These are phyloP conservation scores for Penicillium sp. DNA, from an alignment of 2,329 filamentous ascomycete genomes.

Conservation along the genomic window DNA sequence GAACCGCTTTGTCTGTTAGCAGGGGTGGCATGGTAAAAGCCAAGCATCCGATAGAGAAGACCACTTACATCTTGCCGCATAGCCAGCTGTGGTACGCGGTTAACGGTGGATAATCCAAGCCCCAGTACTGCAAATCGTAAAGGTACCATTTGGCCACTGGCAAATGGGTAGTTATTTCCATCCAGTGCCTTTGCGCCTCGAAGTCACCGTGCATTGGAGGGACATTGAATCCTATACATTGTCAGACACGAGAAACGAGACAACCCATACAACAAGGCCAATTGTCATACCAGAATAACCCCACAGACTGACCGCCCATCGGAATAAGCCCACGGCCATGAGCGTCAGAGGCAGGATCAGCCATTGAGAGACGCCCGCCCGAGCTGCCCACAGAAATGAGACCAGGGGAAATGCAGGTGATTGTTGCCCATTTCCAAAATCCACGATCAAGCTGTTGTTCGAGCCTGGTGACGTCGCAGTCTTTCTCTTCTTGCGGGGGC, in stretches of 20 bases:
- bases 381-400: slow-evolving; percentile 91
- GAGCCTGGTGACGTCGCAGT: slow-evolving; percentile 39
- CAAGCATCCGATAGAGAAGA: slow-evolving; percentile 8
- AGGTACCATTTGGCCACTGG: slow-evolving; percentile 97
- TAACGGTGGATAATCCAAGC: slow-evolving; percentile 93
- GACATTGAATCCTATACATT: slow-evolving; percentile 66
- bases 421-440: slow-evolving; percentile 50
- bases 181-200: slow-evolving; percentile 97
- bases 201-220: slow-evolving; percentile 97
- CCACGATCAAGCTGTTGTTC: slow-evolving; percentile 49
- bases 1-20: slow-evolving; percentile 60
- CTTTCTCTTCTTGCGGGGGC: slow-evolving; percentile 53
- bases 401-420: slow-evolving; percentile 84
- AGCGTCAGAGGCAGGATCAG: slow-evolving; percentile 83
- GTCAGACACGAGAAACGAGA: slow-evolving; percentile 16
- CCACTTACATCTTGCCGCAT: slow-evolving; percentile 73
- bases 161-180: slow-evolving; percentile 90
- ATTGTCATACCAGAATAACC: slow-evolving; percentile 77
- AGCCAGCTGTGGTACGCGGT: slow-evolving; percentile 98
- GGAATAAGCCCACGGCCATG: slow-evolving; percentile 87
- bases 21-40: not conserved
- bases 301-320: slow-evolving; percentile 92
- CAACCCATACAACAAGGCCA: not conserved
- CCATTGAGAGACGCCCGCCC: slow-evolving; percentile 85
- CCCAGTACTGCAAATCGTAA: slow-evolving; percentile 96